A percentile compares a stretch with the other conserved stretches of the same genome.
These are phyloP conservation scores for Coix lacrymajobi DNA, from an alignment of 176 grass and related monocot genomes.

Conservation along the genomic window DNA sequence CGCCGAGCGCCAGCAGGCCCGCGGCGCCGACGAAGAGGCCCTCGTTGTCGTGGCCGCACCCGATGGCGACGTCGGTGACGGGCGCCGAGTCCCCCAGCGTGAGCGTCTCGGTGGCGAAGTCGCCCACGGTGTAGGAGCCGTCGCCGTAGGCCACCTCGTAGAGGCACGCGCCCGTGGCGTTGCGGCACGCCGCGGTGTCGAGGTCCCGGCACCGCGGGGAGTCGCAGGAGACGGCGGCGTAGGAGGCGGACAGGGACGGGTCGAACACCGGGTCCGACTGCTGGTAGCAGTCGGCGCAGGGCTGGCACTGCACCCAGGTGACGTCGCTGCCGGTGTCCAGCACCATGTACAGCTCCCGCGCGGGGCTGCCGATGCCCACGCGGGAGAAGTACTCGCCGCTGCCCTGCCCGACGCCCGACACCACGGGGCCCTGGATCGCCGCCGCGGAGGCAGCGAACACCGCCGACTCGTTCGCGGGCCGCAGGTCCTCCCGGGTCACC, in stretches of 20 bases:
- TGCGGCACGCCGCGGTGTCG: conserved; percentile 78
- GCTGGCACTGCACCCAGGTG: conserved; percentile 90
- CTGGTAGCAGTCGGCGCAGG: conserved; percentile 91
- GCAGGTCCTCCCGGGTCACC: conserved; percentile 34
- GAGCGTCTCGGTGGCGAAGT: conserved; percentile 81
- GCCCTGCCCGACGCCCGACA: conserved; percentile 71
- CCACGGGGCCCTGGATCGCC: conserved; percentile 69
- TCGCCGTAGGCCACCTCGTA: conserved; percentile 93
- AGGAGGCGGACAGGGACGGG: conserved; percentile 60
- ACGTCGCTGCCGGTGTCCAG: conserved; percentile 98
- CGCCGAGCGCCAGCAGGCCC: conserved; percentile 64
- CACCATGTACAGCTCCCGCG: conserved; percentile 75
- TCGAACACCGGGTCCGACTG: conserved; percentile 86
- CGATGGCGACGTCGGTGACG: conserved; percentile 59
- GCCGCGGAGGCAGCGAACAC: conserved; percentile 16
- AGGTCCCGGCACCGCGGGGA: conserved; percentile 54
- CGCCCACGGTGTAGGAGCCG: conserved; percentile 92
- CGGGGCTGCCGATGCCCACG: conserved; percentile 58
- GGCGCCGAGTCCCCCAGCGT: conserved; percentile 53
- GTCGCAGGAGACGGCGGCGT: conserved; percentile 61
- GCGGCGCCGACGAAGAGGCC: conserved; percentile 90
- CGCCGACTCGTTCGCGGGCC: conserved; percentile 9
- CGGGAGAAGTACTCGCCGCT: conserved; percentile 99
- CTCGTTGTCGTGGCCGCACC: conserved; percentile 95
- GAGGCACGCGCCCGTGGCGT: conserved; percentile 54